Base-by-base conservation (phyloP, 1,284 basidiomycete species). In the Ceratobasidium sp. region DNA sequence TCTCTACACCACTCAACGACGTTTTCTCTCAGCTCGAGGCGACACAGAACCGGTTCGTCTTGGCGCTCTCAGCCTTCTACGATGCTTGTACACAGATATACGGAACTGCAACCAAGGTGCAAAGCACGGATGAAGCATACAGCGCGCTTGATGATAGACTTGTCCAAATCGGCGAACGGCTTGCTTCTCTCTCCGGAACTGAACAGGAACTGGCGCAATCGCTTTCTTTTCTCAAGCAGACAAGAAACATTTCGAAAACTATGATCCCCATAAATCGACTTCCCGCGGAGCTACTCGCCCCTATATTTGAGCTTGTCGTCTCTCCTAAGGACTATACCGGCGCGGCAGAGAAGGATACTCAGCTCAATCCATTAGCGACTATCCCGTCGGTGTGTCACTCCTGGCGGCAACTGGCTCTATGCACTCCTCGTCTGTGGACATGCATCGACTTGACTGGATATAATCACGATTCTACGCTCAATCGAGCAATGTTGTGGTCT, bases 341-440 rank as follows among this genome's bases (percentile, higher is more conserved):
- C 13, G 13, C 23, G 54, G n/a, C 10, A n/a, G 54, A 23, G 10
- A 7, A 23, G 23, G 2, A 15, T 57, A 10, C 54, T 7, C 54
- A n/a, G n/a, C 13, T 7, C 54, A 17, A 57, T 23, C 54, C 54
- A 26, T 20, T 57, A 26, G 23, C 54, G 23, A 57, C 54, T 1
- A 57, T 57, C 54, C 33, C 33, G 4, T 33, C 33, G 1, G 33
- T 33, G 33, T 33, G 33, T 33, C 33, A 33, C 33, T 33, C 54
- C 54, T 57, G 54, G 54, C 54, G 54, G 54, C 54, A 23, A 17
- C 26, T 57, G n/a, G 54, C 54, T 10, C 54, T 57, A 57, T 23
- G 54, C 54, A 57, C 54, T 26, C 54, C 54, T 23, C n/a, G n/a
- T n/a, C n/a, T 57, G 54, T 57, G 54, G 54, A 23, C 17, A 20